A percentile compares a stretch with the other conserved stretches of the same genome.
phyloP scores from a whole-genome alignment of 1,284 basidiomycete genomes.

The Tilletia setariae region DNA sequence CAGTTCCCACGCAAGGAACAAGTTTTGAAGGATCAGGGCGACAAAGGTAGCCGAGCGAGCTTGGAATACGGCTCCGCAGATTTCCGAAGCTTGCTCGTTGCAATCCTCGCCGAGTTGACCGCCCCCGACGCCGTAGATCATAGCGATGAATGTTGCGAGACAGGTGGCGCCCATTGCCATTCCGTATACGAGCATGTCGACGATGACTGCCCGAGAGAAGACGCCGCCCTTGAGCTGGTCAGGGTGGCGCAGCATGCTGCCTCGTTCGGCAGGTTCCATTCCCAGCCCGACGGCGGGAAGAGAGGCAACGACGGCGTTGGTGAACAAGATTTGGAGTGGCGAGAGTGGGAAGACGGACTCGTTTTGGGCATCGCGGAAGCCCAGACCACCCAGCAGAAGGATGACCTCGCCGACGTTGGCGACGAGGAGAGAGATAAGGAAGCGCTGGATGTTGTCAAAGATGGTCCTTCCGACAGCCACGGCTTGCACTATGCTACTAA shows the following conservation, averaged over 20 bases:
- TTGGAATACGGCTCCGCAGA: slow-evolving; percentile 42
- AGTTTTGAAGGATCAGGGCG: slow-evolving; percentile 39
- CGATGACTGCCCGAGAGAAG: slow-evolving; percentile 39
- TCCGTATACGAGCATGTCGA: slow-evolving; percentile 47
- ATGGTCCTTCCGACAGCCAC: slow-evolving; percentile 44
- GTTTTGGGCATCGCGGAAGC: slow-evolving; percentile 37
- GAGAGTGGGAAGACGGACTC: slow-evolving; percentile 45
- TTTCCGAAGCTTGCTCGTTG: slow-evolving; percentile 27
- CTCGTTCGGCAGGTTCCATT: slow-evolving; percentile 37
- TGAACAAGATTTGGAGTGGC: slow-evolving; percentile 45
- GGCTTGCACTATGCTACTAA: slow-evolving; percentile 44
- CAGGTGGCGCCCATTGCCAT: slow-evolving; percentile 42
- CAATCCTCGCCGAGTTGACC: slow-evolving; percentile 30
- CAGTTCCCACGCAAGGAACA: slow-evolving; percentile 46
- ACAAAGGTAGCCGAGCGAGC: slow-evolving; percentile 45
- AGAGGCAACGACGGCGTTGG: slow-evolving; percentile 44
- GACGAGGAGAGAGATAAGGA: slow-evolving; percentile 44
- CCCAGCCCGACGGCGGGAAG: slow-evolving; percentile 48
- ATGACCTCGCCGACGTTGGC: slow-evolving; percentile 48
- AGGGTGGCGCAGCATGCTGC: slow-evolving; percentile 43
- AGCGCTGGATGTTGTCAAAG: slow-evolving; percentile 49
- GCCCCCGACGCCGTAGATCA: slow-evolving; percentile 43
- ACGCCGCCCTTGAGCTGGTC: slow-evolving; percentile 41
- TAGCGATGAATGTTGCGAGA: slow-evolving; percentile 41
- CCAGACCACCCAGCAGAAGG: slow-evolving; percentile 43